Evolutionary conservation across 225 moss, liverwort and hornwort species (phyloP).

Genomic region (Ulota crispa): DNA sequence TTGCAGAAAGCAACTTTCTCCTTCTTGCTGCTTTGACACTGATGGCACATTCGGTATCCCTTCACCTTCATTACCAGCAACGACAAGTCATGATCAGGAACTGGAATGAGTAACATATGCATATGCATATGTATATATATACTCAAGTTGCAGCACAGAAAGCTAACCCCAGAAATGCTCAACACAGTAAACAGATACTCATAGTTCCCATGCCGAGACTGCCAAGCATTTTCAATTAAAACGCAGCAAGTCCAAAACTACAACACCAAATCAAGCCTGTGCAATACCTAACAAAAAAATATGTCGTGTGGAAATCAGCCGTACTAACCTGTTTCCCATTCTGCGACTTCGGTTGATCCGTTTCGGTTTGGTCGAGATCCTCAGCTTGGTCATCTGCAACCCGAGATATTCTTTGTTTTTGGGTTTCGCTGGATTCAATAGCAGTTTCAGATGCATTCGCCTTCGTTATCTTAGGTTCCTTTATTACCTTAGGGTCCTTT

Average conservation of each 20-base stretch:
- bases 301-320: not conserved
- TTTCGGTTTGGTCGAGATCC: constrained; percentile 30
- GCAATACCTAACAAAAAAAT: not conserved
- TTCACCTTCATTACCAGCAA: constrained; percentile 1
- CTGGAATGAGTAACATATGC: not conserved
- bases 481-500: constrained; percentile 31
- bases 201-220: not conserved
- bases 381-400: constrained; percentile 46
- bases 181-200: not conserved
- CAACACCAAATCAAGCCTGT: not conserved
- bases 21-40: constrained; percentile 90
- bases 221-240: constrained; percentile 3
- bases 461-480: constrained; percentile 24
- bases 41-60: constrained; percentile 81
- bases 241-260: not conserved
- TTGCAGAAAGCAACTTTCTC: constrained; percentile 63
- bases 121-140: not conserved
- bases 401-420: constrained; percentile 36
- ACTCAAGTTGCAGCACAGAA: not conserved
- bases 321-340: constrained; percentile 40
- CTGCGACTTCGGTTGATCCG: constrained; percentile 20
- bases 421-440: constrained; percentile 23
- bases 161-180: not conserved
- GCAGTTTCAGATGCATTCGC: constrained; percentile 21
- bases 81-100: constrained; percentile 11